Evolutionary conservation across 202 grass and related monocot genomes (phyloP).

Genomic region (Setaria viridis): DNA sequence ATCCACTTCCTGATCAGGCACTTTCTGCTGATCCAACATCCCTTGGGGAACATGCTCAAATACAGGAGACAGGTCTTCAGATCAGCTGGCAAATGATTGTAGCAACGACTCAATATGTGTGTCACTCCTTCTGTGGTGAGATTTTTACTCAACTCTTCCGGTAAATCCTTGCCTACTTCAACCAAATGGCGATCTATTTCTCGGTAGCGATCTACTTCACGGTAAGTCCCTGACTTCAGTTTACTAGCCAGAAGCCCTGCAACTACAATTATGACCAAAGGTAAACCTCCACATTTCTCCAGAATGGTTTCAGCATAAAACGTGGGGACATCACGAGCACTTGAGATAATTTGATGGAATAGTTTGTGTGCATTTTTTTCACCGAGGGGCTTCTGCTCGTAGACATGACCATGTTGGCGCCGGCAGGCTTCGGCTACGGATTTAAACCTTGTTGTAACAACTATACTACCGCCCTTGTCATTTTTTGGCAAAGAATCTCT

Average conservation of each 20-base stretch:
- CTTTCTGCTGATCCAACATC: not conserved
- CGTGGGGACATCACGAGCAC: too few species aligned
- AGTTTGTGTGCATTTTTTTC: not conserved
- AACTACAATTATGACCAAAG: conserved; percentile 21
- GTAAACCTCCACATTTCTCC: conserved; percentile 29
- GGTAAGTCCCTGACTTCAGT: not conserved
- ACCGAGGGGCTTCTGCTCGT: not conserved
- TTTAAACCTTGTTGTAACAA: conserved; percentile 41
- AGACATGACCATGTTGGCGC: not conserved
- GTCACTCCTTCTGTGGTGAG: conserved; percentile 12
- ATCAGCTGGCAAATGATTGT: conserved; percentile 27
- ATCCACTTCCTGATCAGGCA: conserved; percentile 45
- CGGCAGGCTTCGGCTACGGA: conserved; percentile 30
- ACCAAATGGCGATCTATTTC: rapidly evolving
- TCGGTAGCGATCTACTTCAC: too few species aligned
- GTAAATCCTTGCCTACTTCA: not conserved
- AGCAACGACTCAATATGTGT: conserved; percentile 26
- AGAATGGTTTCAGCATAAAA: not conserved
- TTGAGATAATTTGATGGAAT: not conserved
- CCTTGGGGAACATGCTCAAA: conserved; percentile 43
- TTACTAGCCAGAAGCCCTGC: conserved; percentile 35
- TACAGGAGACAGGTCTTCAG: conserved; percentile 46
- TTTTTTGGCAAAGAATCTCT: not conserved
- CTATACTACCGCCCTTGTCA: not conserved
- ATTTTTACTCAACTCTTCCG: not conserved